Percentiles rank a stretch among this genome's conserved stretches.
Evolutionary conservation across 1,284 basidiomycete genomes (phyloP).

Genomic region (Pholiota adiposa): DNA sequence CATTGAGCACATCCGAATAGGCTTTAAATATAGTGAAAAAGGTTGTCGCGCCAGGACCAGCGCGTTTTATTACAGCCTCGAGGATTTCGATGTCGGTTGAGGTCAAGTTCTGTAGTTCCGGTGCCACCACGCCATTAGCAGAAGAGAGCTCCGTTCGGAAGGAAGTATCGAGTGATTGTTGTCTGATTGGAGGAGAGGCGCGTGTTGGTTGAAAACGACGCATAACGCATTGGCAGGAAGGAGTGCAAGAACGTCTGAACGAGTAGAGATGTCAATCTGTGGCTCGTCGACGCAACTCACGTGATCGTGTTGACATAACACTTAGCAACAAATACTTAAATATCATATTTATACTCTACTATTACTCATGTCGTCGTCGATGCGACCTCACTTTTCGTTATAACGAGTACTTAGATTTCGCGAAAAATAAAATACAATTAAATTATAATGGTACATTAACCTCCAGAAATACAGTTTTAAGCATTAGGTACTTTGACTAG

Average conservation of each 20-base stretch:
- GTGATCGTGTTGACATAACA: slow-evolving; percentile 25
- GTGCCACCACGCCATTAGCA: slow-evolving; percentile 33
- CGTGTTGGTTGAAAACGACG: slow-evolving; percentile 38
- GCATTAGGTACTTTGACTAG: not conserved
- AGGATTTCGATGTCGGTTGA: slow-evolving; percentile 69
- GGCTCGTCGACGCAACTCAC: slow-evolving; percentile 14
- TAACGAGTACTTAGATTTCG: not conserved
- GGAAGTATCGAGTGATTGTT: slow-evolving; percentile 21
- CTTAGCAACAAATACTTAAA: not conserved
- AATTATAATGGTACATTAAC: not conserved
- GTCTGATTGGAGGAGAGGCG: slow-evolving; percentile 37
- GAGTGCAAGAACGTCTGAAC: not conserved
- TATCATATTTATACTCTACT: not conserved
- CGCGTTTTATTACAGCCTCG: slow-evolving; percentile 71
- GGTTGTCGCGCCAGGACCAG: slow-evolving; percentile 65
- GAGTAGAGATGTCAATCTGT: not conserved
- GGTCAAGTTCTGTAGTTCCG: slow-evolving; percentile 64
- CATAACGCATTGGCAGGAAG: slow-evolving; percentile 20
- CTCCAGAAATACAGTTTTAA: slow-evolving; percentile 2
- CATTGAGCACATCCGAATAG: slow-evolving; percentile 75
- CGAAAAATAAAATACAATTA: not conserved
- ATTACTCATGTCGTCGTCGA: too few species aligned
- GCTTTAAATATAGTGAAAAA: slow-evolving; percentile 82
- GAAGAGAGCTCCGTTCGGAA: slow-evolving; percentile 17
- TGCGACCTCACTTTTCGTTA: too few species aligned